phyloP scores from a whole-genome alignment of 2,329 filamentous ascomycete species.

The Colletotrichum kahawae region DNA sequence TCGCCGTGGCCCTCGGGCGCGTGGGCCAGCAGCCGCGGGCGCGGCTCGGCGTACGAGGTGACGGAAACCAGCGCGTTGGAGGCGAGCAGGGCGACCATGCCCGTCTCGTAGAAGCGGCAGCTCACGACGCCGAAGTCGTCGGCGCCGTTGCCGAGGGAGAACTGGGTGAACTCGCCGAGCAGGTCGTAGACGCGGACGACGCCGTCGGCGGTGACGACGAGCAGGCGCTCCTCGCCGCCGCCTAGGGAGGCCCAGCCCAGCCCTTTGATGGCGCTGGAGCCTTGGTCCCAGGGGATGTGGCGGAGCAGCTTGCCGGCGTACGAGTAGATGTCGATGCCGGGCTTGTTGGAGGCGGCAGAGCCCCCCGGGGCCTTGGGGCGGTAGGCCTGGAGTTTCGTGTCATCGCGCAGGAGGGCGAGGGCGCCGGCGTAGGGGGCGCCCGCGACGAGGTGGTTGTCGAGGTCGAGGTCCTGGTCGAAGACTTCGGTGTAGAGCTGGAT shows the following conservation, averaged over 20 bases:
- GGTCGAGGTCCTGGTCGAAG: constrained; percentile 90
- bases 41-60: constrained; percentile 87
- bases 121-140: constrained; percentile 86
- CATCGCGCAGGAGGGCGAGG: constrained; percentile 85
- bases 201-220: constrained; percentile 88
- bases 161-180: constrained; percentile 94
- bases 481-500: constrained; percentile 90
- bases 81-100: constrained; percentile 89
- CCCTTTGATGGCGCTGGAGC: constrained; percentile 77
- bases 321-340: constrained; percentile 93
- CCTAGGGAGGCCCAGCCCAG: constrained; percentile 85
- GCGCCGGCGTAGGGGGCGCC: constrained; percentile 94
- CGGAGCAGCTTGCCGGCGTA: constrained; percentile 88
- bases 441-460: constrained; percentile 91
- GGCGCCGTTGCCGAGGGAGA: constrained; percentile 86
- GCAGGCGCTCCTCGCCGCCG: constrained; percentile 75
- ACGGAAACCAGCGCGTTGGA: constrained; percentile 90
- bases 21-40: constrained; percentile 80
- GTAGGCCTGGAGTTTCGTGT: constrained; percentile 81
- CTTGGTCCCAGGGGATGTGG: constrained; percentile 89
- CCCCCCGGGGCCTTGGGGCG: constrained; percentile 62
- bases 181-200: constrained; percentile 90
- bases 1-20: constrained; percentile 79
- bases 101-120: constrained; percentile 89
- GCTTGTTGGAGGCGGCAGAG: constrained; percentile 56